Base-by-base conservation (phyloP, 768 basidiomycete genomes). In the Hemileccinum rubropunctum region DNA sequence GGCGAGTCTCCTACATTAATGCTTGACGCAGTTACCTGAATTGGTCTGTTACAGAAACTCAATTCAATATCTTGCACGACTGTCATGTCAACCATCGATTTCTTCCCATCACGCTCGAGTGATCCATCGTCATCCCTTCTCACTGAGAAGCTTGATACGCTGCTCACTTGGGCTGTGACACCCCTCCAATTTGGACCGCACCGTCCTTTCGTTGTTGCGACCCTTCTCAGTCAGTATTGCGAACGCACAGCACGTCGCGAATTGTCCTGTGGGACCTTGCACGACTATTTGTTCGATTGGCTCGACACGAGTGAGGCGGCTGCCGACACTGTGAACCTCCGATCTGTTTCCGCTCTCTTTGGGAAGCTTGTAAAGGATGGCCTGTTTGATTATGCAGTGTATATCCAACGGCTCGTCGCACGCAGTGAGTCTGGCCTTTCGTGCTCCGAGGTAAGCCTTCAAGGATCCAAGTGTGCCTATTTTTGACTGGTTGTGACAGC, bases 151-250 rank as follows among this genome's bases (percentile, higher is more conserved):
- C 76, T 91, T 15, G 81, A 88, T 55, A 77, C 83, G 45, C 74
- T 91, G 3, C 74, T 92, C 10, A 86, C 86, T 0, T 93, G 91
- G 90, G 81, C 81, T 58, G 82, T 91, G 23, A 88, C 89, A 0
- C 80, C 83, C 3, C 71, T 88, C 15, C 91, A 92, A 66, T 91
- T 85, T 52, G 90, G 91, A 10, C 84, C 90, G 38, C 91, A 91
- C 57, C 76, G 90, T 30, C 81, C 86, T 1, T 86, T 84, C 59
- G 88, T 82, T 26, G 87, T 84, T 2, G 82, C 80, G 8, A 84
- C 84, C 17, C 73, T 91, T 35, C 79, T 91, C 44, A 73, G 72
- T 3, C 72, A 75, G 28, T 88, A 86, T 77, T 74, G 81, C 32
- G 77, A 80, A 45, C 79, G 75, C 51, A 79, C 84, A 17, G 84